A percentile compares a stretch with the other conserved stretches of the same genome.
Conservation (phyloP, 2,329 filamentous ascomycete genomes). For the Stemphylium beticola region DNA sequence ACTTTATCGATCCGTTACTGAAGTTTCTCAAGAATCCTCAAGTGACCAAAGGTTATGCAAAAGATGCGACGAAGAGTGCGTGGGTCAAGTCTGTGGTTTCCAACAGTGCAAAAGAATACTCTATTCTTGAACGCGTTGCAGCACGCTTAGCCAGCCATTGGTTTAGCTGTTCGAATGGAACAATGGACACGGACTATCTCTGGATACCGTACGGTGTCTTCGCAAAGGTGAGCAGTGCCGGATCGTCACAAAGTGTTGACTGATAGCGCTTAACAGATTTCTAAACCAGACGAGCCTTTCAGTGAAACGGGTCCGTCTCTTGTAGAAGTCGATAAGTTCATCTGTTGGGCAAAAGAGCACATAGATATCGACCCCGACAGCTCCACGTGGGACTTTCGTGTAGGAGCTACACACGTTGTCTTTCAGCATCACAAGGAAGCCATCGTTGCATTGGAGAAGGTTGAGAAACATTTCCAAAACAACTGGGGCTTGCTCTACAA, state of each 20-base stretch:
- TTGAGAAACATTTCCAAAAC: background rate
- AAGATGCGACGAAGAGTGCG: slow-evolving; percentile 5
- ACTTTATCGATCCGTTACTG: slow-evolving; percentile 5
- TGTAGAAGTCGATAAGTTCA: background rate
- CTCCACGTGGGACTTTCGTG: background rate
- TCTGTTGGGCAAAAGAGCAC: background rate
- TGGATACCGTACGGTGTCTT: background rate
- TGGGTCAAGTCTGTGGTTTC: slow-evolving; percentile 9
- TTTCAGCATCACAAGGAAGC: background rate
- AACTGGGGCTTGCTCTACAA: background rate
- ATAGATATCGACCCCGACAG: background rate
- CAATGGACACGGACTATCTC: background rate
- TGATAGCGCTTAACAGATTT: background rate
- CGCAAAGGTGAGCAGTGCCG: background rate
- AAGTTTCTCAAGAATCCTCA: slow-evolving; percentile 16
- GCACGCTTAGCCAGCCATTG: background rate
- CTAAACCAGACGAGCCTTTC: background rate
- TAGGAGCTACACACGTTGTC: background rate
- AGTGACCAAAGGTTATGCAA: slow-evolving; percentile 12
- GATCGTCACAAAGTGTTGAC: background rate
- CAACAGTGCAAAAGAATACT: slow-evolving; percentile 1
- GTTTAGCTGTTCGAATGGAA: background rate
- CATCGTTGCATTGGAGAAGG: background rate
- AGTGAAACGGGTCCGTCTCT: background rate
- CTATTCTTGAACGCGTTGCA: slow-evolving; percentile 4